These are phyloP conservation scores for Plasmodium reichenowi DNA, from an alignment of 169 alveolate species.

Conservation along the genomic window DNA sequence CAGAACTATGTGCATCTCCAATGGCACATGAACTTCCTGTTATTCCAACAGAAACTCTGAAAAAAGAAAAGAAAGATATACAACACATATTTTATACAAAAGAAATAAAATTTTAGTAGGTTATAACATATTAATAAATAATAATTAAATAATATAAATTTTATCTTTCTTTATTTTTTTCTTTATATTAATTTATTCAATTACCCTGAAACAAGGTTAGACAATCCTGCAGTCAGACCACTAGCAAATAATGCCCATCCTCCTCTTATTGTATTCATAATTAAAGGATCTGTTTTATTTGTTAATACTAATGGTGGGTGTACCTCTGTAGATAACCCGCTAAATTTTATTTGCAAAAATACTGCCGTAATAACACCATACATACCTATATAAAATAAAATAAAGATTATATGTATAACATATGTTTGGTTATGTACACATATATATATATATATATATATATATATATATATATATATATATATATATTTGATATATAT, in stretches of 20 bases:
- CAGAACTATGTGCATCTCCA: conserved; percentile 99
- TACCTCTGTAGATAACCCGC: conserved; percentile 80
- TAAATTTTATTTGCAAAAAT: conserved; percentile 77
- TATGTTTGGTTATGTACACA: background rate
- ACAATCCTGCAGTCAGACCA: conserved; percentile 99
- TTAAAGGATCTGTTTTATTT: conserved; percentile 71
- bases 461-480: background rate
- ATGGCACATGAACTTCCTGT: conserved; percentile 99
- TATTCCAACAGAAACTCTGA: conserved; percentile 97
- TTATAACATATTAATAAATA: no score
- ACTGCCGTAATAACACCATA: conserved; percentile 87
- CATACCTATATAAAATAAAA: conserved; percentile 58
- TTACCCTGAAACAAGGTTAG: conserved; percentile 98
- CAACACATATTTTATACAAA: background rate
- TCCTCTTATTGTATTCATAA: conserved; percentile 82
- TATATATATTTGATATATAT: background rate
- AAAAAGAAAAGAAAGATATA: conserved; percentile 2
- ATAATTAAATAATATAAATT: background rate
- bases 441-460: no score
- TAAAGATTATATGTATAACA: background rate
- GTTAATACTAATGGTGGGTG: conserved; percentile 79
- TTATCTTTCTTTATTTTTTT: conserved; percentile 7
- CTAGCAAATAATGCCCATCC: conserved; percentile 97
- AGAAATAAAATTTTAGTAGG: background rate
- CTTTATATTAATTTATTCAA: background rate